These are phyloP conservation scores for Globisporangium viniferum DNA, from an alignment of 352 stramenopile genomes.

Conservation along the genomic window DNA sequence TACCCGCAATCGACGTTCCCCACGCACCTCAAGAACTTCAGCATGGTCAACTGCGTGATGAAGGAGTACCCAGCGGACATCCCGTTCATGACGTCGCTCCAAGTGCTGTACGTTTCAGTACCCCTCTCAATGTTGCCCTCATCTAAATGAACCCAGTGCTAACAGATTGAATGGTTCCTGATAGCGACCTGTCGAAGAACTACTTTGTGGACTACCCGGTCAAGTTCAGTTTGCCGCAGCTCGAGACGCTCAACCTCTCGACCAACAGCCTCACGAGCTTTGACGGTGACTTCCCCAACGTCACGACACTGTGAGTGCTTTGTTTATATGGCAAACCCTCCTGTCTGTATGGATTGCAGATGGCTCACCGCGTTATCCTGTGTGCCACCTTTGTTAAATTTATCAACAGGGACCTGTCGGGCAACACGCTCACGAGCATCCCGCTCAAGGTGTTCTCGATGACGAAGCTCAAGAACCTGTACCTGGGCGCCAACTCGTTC, in stretches of 20 bases:
- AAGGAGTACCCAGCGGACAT: slow-evolving; percentile 52
- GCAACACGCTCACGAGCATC: slow-evolving; percentile 53
- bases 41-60: slow-evolving; percentile 57
- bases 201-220: slow-evolving; percentile 42
- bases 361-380: not conserved
- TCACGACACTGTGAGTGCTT: slow-evolving; percentile 43
- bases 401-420: slow-evolving; percentile 36
- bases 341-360: not conserved
- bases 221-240: slow-evolving; percentile 43
- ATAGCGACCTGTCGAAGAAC: slow-evolving; percentile 56
- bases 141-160: not conserved
- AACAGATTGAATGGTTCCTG: not conserved
- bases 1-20: slow-evolving; percentile 52
- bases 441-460: slow-evolving; percentile 48
- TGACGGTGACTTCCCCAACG: slow-evolving; percentile 40
- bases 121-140: not conserved
- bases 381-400: not conserved
- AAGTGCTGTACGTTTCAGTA: slow-evolving; percentile 39
- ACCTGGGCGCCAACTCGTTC: slow-evolving; percentile 55
- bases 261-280: slow-evolving; percentile 49
- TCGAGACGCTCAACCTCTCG: slow-evolving; percentile 52
- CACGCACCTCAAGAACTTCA: slow-evolving; percentile 42
- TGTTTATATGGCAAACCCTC: no score
- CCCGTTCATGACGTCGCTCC: slow-evolving; percentile 42
- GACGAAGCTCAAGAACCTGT: slow-evolving; percentile 35